Evolutionary conservation across 441 rosid genomes (phyloP), one percentile per base, ranked within the genome.

Genomic region (Dalechampia spathulata): DNA sequence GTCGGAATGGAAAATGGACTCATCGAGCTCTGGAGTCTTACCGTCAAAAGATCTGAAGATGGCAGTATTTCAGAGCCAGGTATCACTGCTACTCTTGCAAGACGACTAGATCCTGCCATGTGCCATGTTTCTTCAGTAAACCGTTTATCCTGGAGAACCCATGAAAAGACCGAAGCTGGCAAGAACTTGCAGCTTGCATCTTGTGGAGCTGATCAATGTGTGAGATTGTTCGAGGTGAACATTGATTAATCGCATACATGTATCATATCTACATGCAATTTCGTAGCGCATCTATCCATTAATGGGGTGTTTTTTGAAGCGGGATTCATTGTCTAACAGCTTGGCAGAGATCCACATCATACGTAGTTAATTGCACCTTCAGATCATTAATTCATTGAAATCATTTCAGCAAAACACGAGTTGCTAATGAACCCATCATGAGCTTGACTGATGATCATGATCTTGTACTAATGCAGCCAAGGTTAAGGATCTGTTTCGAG

Each of bases 1-100:
- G 83, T 83, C 34, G 97, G 97, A 42, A 89, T 83, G 95, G 95
- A 93, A 54, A 78, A 45, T n/a, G 97, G 95, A 44, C 77, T 82
- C 20, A 75, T 89, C 20, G 93, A 85, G 68, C 75, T 89, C 25
- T 89, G 95, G 89, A 64, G 60, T 51, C 60, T 87, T 16, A 49
- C 57, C 1, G 25, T 77, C 48, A 44, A 9, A 30, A 70, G 72
- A 69, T 66, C 52, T 15, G 62, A 62, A 22, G 69, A 70, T 32
- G 67, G 61, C 17, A 47, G 58, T 55, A 45, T 27, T 43, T 37
- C 57, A 25, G 51, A 25, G 10, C 67, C 78, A 16, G 77, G 61
- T 7, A 65, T 60, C 23, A 61, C 71, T 1, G 73, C 79, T 47
- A 58, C 78, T 44, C 73, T 77, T n/a, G 40, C 64, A 10, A 39